Conservation (phyloP, 331 rosid species). For the Malus hybrid region DNA sequence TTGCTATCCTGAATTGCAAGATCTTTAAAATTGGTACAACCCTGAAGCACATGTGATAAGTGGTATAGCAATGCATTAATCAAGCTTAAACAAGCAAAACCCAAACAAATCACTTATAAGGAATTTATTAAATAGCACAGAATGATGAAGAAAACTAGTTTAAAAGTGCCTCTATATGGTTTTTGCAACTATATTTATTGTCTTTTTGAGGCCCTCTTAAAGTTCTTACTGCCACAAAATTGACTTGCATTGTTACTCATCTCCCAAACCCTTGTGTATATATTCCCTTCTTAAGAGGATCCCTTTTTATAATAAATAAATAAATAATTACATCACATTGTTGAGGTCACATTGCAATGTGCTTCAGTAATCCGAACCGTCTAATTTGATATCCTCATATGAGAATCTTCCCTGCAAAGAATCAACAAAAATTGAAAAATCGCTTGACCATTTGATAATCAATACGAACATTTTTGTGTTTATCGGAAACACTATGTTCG, state of each 20-base stretch:
- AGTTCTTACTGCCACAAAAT: not conserved
- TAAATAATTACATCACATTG: not conserved
- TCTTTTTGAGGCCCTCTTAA: not conserved
- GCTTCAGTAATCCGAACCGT: not conserved
- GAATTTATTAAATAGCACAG: not conserved
- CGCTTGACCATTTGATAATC: not conserved
- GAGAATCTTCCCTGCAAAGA: not conserved
- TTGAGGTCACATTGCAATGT: not conserved
- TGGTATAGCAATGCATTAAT: not conserved
- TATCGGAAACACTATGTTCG: not conserved
- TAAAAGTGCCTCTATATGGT: not conserved
- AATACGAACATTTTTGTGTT: not conserved
- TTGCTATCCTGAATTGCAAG: constrained; percentile 29
- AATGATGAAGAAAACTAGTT: not conserved
- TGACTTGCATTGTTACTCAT: not conserved
- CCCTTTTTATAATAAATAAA: not conserved
- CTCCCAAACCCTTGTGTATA: not conserved
- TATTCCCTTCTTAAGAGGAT: not conserved
- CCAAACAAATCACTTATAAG: not conserved
- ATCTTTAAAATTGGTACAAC: constrained; percentile 38
- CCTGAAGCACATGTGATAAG: constrained; percentile 21
- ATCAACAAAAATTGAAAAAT: not conserved
- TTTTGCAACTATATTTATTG: not conserved
- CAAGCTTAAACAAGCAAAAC: not conserved
- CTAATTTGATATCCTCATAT: not conserved